Evolutionary conservation across 164 flowering plant species (phyloP).

Genomic region (Chimonanthus praecox): DNA sequence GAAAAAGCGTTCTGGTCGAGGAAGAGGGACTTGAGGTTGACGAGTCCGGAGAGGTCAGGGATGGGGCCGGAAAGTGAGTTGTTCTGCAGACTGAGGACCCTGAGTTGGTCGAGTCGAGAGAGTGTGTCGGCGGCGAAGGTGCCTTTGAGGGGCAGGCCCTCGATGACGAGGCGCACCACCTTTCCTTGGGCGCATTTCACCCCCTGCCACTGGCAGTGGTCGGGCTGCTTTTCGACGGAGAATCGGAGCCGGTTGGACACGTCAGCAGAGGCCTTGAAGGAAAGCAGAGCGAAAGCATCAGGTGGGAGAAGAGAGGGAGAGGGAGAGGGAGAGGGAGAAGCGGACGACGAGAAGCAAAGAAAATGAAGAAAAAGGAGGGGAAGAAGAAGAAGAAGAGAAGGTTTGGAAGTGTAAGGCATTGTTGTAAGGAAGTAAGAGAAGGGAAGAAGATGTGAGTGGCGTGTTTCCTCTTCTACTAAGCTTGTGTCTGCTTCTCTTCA

Average conservation of each 20-base stretch:
- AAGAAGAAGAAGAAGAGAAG: constrained; percentile 5
- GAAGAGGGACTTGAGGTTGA: constrained; percentile 66
- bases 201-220: constrained; percentile 64
- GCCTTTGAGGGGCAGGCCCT: constrained; percentile 43
- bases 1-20: constrained; percentile 62
- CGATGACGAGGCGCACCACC: constrained; percentile 52
- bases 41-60: constrained; percentile 63
- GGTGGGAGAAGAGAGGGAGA: constrained; percentile 7
- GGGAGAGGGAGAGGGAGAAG: constrained; percentile 2
- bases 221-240: constrained; percentile 19
- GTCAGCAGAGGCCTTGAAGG: constrained; percentile 67
- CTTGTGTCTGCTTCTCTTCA: no score
- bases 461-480: background rate
- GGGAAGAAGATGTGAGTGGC: background rate
- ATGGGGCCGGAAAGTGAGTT: constrained; percentile 77
- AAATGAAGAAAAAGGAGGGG: background rate
- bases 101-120: constrained; percentile 58
- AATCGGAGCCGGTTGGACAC: constrained; percentile 32
- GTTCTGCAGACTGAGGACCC: constrained; percentile 70
- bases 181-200: constrained; percentile 40
- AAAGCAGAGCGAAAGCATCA: constrained; percentile 55
- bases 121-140: constrained; percentile 44
- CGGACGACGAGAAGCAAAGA: background rate
- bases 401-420: background rate
- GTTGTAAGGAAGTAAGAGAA: background rate